These are phyloP conservation scores for Aspergillus ibericus DNA, from an alignment of 2,329 filamentous ascomycete species.

Conservation along the genomic window DNA sequence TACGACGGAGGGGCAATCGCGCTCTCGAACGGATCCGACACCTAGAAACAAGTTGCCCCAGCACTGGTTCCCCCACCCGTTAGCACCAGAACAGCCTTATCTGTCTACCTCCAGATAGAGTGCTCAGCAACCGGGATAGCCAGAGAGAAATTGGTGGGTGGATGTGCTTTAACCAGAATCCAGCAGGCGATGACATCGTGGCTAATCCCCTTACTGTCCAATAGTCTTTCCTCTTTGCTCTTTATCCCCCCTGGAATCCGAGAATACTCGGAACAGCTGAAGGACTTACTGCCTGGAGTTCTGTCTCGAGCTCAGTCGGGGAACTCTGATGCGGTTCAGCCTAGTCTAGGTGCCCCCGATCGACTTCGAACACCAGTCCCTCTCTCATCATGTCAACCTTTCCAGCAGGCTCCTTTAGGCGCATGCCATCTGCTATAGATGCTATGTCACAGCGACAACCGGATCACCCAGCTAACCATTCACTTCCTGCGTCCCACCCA, in stretches of 20 bases:
- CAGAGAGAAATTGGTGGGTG: not conserved
- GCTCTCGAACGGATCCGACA: not conserved
- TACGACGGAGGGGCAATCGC: not conserved
- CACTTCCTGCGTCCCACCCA: constrained; percentile 32
- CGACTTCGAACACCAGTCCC: not conserved
- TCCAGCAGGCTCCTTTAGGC: constrained; percentile 42
- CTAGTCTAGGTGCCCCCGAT: not conserved
- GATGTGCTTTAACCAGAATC: not conserved
- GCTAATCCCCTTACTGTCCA: not conserved
- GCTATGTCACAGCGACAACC: constrained; percentile 27
- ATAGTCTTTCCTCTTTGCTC: not conserved
- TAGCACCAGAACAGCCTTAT: not conserved
- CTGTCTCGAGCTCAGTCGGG: not conserved
- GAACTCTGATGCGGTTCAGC: not conserved
- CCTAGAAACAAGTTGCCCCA: not conserved
- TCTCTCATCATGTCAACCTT: constrained; percentile 34
- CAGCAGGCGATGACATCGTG: not conserved
- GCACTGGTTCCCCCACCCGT: not conserved
- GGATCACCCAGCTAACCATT: constrained; percentile 32
- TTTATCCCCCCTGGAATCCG: not conserved
- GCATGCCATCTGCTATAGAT: constrained; percentile 37
- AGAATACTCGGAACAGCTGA: not conserved
- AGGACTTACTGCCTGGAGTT: not conserved
- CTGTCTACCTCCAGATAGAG: not conserved
- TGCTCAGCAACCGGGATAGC: not conserved